phyloP scores from a whole-genome alignment of 306 rosid genomes.

The Quercus engelmannii region DNA sequence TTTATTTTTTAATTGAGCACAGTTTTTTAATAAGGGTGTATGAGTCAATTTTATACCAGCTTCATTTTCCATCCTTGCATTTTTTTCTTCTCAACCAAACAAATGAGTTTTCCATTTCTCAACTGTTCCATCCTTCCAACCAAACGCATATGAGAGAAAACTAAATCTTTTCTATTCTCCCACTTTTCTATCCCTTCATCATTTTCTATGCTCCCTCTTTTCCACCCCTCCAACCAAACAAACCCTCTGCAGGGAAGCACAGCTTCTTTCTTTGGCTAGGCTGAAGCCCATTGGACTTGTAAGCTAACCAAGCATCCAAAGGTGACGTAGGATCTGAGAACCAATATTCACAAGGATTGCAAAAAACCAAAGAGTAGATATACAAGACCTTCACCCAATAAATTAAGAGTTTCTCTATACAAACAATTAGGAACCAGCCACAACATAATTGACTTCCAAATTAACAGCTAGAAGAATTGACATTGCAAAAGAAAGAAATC shows the following conservation, averaged over 20 bases:
- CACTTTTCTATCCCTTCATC: no score
- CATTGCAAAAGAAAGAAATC: constrained; percentile 2
- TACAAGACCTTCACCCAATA: background rate
- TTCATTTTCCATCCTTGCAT: no score
- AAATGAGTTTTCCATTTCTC: no score
- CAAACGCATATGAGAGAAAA: no score
- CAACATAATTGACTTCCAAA: background rate
- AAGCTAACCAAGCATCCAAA: background rate
- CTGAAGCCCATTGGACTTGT: background rate
- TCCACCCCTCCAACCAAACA: no score
- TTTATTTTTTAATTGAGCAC: no score
- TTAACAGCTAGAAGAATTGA: background rate
- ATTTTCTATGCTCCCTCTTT: no score
- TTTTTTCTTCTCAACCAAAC: no score
- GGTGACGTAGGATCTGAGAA: background rate
- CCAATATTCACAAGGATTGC: background rate
- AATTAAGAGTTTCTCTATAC: background rate
- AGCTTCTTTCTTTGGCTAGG: background rate
- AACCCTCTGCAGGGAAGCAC: background rate
- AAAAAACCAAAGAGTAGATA: background rate
- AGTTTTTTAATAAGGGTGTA: no score
- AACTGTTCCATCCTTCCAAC: no score
- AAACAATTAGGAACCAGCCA: background rate
- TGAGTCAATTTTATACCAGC: no score
- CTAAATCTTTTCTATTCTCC: no score